Evolutionary conservation across 2,329 filamentous ascomycete genomes (phyloP), one percentile per base, ranked within the genome.

Genomic region (Fusarium temperatum): DNA sequence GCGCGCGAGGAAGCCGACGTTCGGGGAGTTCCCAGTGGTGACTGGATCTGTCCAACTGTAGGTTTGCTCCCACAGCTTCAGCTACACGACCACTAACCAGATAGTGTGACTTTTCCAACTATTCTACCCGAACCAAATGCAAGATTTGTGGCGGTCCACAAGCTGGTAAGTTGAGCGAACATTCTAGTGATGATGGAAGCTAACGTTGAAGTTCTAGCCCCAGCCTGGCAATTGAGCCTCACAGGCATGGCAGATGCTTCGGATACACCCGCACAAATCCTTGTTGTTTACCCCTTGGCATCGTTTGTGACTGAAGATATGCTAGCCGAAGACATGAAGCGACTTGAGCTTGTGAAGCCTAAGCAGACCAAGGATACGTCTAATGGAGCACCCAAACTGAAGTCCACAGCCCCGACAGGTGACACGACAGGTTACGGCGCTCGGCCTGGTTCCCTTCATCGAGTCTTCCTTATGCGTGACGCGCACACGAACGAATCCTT

Each of bases 381-480:
- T 42, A 86, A 81, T n/a, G 81, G 83, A 3, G 80, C 84, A 5
- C 84, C 86, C 30, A 89, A 89, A 77, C 83, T 90, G n/a, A 89
- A 88, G 76, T 89, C 88, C 17, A 90, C 89, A 3, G 88, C 89
- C 1, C 88, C 88, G 0, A 85, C 86, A 11, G 85, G 84, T 42
- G 87, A 88, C 68, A 86, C 85, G 14, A 84, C 88, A 26, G 91
- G 92, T 18, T 85, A 91, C 4, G 94, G 94, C 44, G 94, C 94
- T 8, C 89, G 88, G 64, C 90, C 92, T 38, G 91, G 91, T 26
- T 94, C 93, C n/a, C 84, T 97, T 14, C 89, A 92, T 70, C 90
- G 94, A 58, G 90, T 96, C 4, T 89, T 96, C 69, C 84, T 97
- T 32, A 91, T 96, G 77, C 89, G 94, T 63, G 93, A 96, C 78